Evolutionary conservation across 768 basidiomycete species (phyloP), one percentile per base, ranked within the genome.

Genomic region (Chalciporus piperatus): DNA sequence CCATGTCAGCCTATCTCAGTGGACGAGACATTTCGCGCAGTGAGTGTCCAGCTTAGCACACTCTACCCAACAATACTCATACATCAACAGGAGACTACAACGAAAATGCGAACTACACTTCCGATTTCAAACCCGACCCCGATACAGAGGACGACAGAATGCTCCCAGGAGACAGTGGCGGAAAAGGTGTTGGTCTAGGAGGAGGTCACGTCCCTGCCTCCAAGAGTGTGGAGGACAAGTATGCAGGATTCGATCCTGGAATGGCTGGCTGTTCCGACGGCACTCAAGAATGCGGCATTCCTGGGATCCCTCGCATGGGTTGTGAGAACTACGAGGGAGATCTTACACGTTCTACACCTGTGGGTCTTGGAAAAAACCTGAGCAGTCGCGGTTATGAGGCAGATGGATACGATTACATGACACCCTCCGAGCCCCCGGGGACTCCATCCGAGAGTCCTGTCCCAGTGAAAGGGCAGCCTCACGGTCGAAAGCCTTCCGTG

Each of bases 321-420:
- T 46, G 51, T 10, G 51, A 40, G 27, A 28, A 19, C 11, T 27
- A 44, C 17, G 28, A 30, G 17, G 5, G 22, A 11, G 30, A 12
- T 35, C 16, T 16, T 20, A 32, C 28, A 6, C 25, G 41, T 20
- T 41, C 37, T 20, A 4, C 14, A 19, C 41, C 28, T 22, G 23
- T 37, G 10, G 43, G 19, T 3, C 8, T n/a, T n/a, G 41, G 41
- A 3, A 27, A 16, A 14, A 16, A 19, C 12, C 9, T 30, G 1
- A 17, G 6, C 25, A 45, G 51, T 22, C 46, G 51, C 16, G 55
- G 55, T 13, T 56, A 56, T 28, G 55, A 56, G 33, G 13, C 1
- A 17, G 55, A 56, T 16, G 52, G 48, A 8, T 48, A 53, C 46
- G 51, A 56, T 25, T 46, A 20, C 10, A 17, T 23, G 52, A 30